Conservation (phyloP, 768 basidiomycete genomes). For the Rhizopogon rudus region DNA sequence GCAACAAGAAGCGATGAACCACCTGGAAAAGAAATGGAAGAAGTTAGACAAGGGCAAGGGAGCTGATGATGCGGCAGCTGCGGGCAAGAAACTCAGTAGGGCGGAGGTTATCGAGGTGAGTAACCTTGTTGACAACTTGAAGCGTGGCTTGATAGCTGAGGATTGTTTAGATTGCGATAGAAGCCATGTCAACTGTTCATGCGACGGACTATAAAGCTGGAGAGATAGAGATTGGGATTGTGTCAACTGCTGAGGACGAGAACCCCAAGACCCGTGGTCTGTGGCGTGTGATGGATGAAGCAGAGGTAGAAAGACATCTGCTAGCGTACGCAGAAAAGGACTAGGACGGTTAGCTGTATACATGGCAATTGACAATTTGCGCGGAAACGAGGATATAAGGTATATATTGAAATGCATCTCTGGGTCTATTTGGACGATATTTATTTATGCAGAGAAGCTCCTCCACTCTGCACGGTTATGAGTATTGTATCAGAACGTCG, state of each 20-base stretch:
- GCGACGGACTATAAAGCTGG: slow-evolving; percentile 94
- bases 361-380: neutral
- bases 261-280: slow-evolving; percentile 61
- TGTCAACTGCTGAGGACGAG: slow-evolving; percentile 74
- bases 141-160: slow-evolving; percentile 3
- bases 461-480: slow-evolving; percentile 49
- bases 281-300: slow-evolving; percentile 77
- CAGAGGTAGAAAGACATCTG: slow-evolving; percentile 74
- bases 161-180: slow-evolving; percentile 74
- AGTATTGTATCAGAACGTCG: neutral
- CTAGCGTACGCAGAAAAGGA: slow-evolving; percentile 90
- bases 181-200: slow-evolving; percentile 90
- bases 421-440: neutral
- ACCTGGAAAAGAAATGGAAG: slow-evolving; percentile 99
- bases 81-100: slow-evolving; percentile 67
- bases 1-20: slow-evolving; percentile 98
- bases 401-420: neutral
- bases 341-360: slow-evolving; percentile 22
- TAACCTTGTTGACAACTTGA: neutral
- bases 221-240: slow-evolving; percentile 95
- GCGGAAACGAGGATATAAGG: neutral
- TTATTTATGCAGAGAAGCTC: slow-evolving; percentile 47
- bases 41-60: slow-evolving; percentile 77
- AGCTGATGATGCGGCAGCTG: slow-evolving; percentile 72
- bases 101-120: slow-evolving; percentile 88